These are phyloP conservation scores for Plasmodium malariae DNA, from an alignment of 169 alveolate species.

Conservation along the genomic window DNA sequence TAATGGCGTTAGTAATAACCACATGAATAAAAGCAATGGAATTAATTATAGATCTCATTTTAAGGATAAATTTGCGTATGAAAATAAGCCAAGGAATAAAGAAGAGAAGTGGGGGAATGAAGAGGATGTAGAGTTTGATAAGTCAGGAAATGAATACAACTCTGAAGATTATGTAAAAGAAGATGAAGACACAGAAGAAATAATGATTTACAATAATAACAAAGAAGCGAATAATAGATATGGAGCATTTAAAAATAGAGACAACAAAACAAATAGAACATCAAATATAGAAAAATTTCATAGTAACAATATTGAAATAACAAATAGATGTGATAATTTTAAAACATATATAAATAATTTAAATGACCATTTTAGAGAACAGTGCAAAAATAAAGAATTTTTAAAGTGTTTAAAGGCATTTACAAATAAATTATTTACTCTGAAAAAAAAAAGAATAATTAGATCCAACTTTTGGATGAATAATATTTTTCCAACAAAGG, in stretches of 20 bases:
- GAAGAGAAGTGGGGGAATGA: not conserved
- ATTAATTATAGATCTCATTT: not conserved
- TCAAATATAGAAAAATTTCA: not conserved
- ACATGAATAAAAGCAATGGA: slow-evolving; percentile 4
- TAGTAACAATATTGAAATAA: slow-evolving; percentile 1
- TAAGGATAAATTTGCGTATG: slow-evolving; percentile 2
- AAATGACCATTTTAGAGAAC: slow-evolving; percentile 52
- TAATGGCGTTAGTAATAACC: not conserved
- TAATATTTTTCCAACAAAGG: slow-evolving; percentile 46
- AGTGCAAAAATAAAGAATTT: slow-evolving; percentile 50
- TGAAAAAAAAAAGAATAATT: slow-evolving; percentile 23
- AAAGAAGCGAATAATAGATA: slow-evolving; percentile 15
- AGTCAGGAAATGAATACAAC: not conserved
- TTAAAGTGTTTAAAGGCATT: slow-evolving; percentile 1
- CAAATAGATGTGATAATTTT: slow-evolving; percentile 22
- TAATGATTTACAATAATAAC: not conserved
- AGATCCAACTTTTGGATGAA: slow-evolving; percentile 32
- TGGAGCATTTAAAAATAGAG: not conserved
- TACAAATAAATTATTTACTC: slow-evolving; percentile 12
- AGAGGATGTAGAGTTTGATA: slow-evolving; percentile 5
- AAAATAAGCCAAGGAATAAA: slow-evolving; percentile 1
- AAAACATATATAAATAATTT: slow-evolving; percentile 30
- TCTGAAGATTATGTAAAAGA: slow-evolving; percentile 13
- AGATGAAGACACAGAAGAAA: not conserved
- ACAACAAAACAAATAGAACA: not conserved